phyloP scores from a whole-genome alignment of 139 green algal genomes.

The Ettlia oleoabundans region DNA sequence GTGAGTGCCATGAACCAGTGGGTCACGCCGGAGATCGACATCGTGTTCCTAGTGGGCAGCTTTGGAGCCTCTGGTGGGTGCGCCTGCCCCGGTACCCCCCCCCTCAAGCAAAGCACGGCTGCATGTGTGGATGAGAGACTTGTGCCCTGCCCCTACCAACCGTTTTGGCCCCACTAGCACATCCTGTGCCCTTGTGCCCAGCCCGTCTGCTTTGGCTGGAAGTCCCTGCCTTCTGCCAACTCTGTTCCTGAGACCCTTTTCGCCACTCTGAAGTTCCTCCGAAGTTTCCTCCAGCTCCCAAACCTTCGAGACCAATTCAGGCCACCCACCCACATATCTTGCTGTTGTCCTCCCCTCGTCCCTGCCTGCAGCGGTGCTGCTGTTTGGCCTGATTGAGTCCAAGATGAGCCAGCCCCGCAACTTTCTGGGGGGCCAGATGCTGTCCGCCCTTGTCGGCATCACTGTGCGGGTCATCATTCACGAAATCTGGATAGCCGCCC shows the following conservation, averaged over 20 bases:
- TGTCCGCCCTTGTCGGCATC: constrained; percentile 35
- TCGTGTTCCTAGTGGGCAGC: constrained; percentile 34
- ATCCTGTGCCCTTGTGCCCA: too few species aligned
- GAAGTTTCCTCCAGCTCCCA: neutral
- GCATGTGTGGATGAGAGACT: neutral
- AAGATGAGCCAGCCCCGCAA: constrained; percentile 47
- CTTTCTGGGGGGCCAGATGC: constrained; percentile 38
- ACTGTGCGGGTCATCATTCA: constrained; percentile 32
- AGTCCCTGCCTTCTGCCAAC: too few species aligned
- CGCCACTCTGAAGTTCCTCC: too few species aligned
- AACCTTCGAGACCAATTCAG: neutral
- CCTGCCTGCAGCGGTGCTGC: constrained; percentile 21
- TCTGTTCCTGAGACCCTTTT: too few species aligned
- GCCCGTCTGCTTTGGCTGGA: too few species aligned
- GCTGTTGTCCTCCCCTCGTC: neutral
- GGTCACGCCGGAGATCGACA: constrained; percentile 33
- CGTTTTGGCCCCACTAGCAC: too few species aligned
- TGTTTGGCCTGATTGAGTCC: constrained; percentile 34
- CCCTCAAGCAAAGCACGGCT: neutral
- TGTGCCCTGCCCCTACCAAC: neutral
- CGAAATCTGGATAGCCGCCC: constrained; percentile 30
- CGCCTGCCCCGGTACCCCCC: neutral
- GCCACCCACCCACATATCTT: neutral
- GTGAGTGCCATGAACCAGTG: constrained; percentile 40
- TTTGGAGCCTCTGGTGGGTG: constrained; percentile 35